Evolutionary conservation across 2,329 filamentous ascomycete genomes (phyloP), one percentile per base, ranked within the genome.

Genomic region (Fusarium euwallaceae): DNA sequence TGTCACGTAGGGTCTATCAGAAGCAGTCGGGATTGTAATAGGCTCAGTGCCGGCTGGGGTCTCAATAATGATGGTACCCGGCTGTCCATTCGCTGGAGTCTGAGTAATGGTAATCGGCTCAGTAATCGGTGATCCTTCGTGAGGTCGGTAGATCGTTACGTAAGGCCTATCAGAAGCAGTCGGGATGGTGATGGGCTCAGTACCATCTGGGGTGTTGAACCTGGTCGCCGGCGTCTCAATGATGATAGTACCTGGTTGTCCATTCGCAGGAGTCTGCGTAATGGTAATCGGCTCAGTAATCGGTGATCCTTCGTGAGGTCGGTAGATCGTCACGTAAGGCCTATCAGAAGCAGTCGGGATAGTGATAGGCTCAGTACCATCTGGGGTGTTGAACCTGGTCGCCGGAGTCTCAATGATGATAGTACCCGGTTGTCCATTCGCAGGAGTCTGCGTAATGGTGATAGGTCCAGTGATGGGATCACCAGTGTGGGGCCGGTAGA

Each of bases 251-350:
- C 72, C 72, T 22, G 72, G 72, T 32, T 72, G 72, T 22, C 72
- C 72, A 20, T 69, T 66, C 11, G 69, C 48, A 4, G 72, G 68
- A 39, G 72, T 24, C 27, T 75, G 68, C 3, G 72, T 74, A 14
- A 74, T 72, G 2, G 72, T 74, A 10, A 74, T 75, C 7, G 72
- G 69, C 1, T 17, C 64, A 24, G 72, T 74, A n/a, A 74, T 72
- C 6, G 71, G 29, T 29, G 29, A 29, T 29, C 29, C 29, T 4
- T 29, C 29, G 3, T 29, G 29, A 29, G 29, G 29, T 29, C 29
- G 29, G 29, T 29, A 29, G 29, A 29, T 29, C 29, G 29, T 29
- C 29, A 29, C 29, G 29, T 29, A 29, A 10, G 29, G 29, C 29
- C 29, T 29, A 29, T 29, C 29, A 29, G 29, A 29, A 29, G 29